Evolutionary conservation across 2,329 filamentous ascomycete species (phyloP), one percentile per base, ranked within the genome.

Genomic region (Davidsoniella virescens): DNA sequence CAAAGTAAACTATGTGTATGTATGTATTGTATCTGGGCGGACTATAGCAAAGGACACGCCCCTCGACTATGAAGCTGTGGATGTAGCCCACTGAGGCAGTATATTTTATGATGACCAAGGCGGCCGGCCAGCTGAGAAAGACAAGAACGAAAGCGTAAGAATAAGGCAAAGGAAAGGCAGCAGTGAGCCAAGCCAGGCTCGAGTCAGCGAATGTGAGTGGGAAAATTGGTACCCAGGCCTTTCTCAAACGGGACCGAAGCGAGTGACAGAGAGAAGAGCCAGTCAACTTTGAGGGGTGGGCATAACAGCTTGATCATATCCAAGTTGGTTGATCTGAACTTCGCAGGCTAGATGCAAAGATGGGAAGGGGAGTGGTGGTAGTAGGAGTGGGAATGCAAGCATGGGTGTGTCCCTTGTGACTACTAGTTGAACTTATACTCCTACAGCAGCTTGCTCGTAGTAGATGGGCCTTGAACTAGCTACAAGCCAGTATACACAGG

Each of bases 191-290:
- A 44, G 36, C 29, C 2, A 33, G 17, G n/a, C 20, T 9, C 9
- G 37, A 37, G 46, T 33, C 25, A n/a, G 18, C 16, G 16, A 3
- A 55, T 53, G 54, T 54, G 54, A 55, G 55, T 55, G 54, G 56
- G 54, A 52, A 56, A 25, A 47, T 47, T 47, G 29, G 44, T 14
- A 47, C 44, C 7, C 23, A 47, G 29, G 20, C 16, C 14, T 23
- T 38, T 10, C 44, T 38, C 17, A 12, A 23, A 37, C 25, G n/a
- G 29, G 33, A 38, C 16, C 10, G 14, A 16, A 29, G 18, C 18
- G 18, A 47, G 44, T 6, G 38, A 41, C 38, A 17, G 8, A 9
- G n/a, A 16, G n/a, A 33, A 33, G 26, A 33, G 26, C 20, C 4
- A 20, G 20, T 20, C 20, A 20, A 20, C 20, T 20, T 33, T 33